Percentiles rank a stretch among this genome's conserved stretches.
Conservation (phyloP, 768 basidiomycete genomes). For the Boletellus sp. region DNA sequence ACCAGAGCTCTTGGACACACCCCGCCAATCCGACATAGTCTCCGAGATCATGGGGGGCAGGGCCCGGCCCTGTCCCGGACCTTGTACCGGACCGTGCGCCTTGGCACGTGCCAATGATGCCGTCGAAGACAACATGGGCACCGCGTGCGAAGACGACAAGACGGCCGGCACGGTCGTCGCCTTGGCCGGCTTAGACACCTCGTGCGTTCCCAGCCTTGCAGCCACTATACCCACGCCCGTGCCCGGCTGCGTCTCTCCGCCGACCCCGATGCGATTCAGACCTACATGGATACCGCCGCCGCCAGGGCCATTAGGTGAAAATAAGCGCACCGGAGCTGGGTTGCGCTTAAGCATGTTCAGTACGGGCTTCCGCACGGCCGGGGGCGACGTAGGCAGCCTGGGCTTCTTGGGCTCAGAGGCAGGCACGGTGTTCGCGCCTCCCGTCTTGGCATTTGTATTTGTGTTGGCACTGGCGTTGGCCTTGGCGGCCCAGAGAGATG, state of each 20-base stretch:
- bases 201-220: conserved; percentile 14
- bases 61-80: conserved; percentile 10
- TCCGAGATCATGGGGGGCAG: conserved; percentile 37
- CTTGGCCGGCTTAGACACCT: conserved; percentile 43
- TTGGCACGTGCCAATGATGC: conserved; percentile 65
- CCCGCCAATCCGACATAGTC: conserved; percentile 18
- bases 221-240: neutral
- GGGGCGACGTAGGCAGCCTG: neutral
- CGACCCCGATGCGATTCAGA: neutral
- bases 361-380: conserved; percentile 10
- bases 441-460: neutral
- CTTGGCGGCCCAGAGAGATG: conserved; percentile 70
- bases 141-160: conserved; percentile 68
- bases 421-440: conserved; percentile 4
- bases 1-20: conserved; percentile 6
- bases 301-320: neutral
- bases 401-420: conserved; percentile 7
- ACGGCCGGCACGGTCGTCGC: conserved; percentile 66
- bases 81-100: conserved; percentile 17
- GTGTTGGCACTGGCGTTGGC: conserved; percentile 15
- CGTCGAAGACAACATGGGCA: conserved; percentile 69
- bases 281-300: neutral
- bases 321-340: conserved; percentile 1
- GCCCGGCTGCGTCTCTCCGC: neutral
- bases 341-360: conserved; percentile 10